Conservation (phyloP, 345 rosid genomes). For the Eucalyptus tenuipes region DNA sequence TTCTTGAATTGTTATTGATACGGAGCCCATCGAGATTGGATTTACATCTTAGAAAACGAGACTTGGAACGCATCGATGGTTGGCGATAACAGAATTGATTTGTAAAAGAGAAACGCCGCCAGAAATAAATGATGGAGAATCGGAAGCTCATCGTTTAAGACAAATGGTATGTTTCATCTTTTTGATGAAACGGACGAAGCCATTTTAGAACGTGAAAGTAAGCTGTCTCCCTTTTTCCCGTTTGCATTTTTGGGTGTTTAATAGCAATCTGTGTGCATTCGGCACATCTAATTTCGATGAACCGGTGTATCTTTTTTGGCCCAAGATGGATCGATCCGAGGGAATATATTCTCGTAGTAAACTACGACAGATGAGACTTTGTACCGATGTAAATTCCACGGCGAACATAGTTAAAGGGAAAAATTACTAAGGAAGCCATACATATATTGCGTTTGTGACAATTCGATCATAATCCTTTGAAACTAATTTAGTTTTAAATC, state of each 20-base stretch:
- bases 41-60: neutral
- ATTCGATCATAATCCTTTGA: too few relatives aligned
- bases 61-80: neutral
- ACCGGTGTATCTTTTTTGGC: too few relatives aligned
- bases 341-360: neutral
- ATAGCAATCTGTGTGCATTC: neutral
- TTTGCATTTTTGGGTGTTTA: neutral
- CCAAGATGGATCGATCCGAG: too few relatives aligned
- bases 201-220: neutral
- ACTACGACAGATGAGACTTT: neutral
- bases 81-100: neutral
- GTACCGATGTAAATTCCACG: neutral
- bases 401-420: neutral
- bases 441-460: too few relatives aligned
- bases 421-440: too few relatives aligned
- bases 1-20: neutral
- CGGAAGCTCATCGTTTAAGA: neutral
- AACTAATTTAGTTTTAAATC: too few relatives aligned
- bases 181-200: neutral
- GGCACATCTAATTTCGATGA: neutral
- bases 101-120: neutral
- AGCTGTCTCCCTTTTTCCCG: neutral
- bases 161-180: neutral
- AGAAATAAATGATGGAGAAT: neutral
- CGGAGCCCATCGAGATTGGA: neutral